Evolutionary conservation across 305 asterid species (phyloP), one percentile per base, ranked within the genome.

Genomic region (Petunia hybrid): DNA sequence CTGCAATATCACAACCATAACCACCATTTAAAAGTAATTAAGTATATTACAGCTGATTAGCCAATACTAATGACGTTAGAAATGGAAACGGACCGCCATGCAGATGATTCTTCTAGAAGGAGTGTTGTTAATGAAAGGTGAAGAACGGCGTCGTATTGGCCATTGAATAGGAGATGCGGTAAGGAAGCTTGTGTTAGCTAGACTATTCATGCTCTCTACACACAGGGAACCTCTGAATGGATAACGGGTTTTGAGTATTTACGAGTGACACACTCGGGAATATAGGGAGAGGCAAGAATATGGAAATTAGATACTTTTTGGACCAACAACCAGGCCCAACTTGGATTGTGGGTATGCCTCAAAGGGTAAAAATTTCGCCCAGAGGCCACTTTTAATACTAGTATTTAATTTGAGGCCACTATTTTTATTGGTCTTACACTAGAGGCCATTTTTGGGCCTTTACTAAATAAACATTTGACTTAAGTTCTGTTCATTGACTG

Each of bases 31-130:
- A 8, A 60, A 66, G 45, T 2, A 70, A 78, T 1, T 12, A 64
- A 31, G 36, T 68, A 76, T 22, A n/a, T 42, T 4, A 76, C 40
- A 66, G 13, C 31, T 5, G 6, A 48, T 35, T 48, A 9, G 16
- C 59, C 0, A 70, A 70, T 16, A 45, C 46, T 22, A 22, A 22
- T 22, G 31, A 22, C 31, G 31, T 22, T 22, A 22, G 31, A 22
- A 22, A 22, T 22, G 31, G 31, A 22, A 22, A 83, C 87, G 85
- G 79, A 95, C 99, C 90, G 98, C 99, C 95, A 87, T 85, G 97
- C 98, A 95, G 59, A 92, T 87, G 56, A 87, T 10, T 92, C 91
- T 88, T 68, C 87, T 70, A 67, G 83, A 66, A 31, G 59, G 88
- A 82, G 67, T 79, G 31, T 75, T 82, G 82, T 80, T 85, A 71